Percentiles rank a stretch among this genome's conserved stretches.
phyloP scores from a whole-genome alignment of 116 monocot genomes.

The Cymodocea nodosa region DNA sequence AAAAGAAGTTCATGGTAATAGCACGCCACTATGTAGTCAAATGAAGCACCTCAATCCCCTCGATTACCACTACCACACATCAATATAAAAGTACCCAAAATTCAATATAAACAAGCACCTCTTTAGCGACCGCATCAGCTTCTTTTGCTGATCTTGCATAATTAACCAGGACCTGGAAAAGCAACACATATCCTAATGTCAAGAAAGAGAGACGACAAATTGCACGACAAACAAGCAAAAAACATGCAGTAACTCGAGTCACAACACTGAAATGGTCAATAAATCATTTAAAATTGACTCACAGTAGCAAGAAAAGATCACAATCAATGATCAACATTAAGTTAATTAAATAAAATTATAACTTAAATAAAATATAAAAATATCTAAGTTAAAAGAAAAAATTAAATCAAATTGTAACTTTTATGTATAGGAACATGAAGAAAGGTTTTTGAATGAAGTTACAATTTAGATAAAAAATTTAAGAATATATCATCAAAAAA shows the following conservation, averaged over 20 bases:
- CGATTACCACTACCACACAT: background rate
- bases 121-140: conserved; percentile 66
- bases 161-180: conserved; percentile 67
- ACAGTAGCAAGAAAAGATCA: background rate
- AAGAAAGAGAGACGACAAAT: background rate
- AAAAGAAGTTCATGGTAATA: background rate
- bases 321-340: background rate
- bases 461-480: too few species aligned
- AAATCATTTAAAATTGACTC: background rate
- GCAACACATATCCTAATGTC: background rate
- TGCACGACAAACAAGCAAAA: background rate
- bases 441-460: too few species aligned
- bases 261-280: background rate
- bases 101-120: conserved; percentile 24
- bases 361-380: too few species aligned
- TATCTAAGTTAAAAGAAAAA: too few species aligned
- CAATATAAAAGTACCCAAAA: too few species aligned
- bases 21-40: background rate
- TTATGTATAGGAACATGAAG: too few species aligned
- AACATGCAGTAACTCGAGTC: background rate
- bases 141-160: conserved; percentile 78
- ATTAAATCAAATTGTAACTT: too few species aligned
- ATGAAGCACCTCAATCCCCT: background rate
- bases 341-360: too few species aligned
- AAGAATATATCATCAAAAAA: too few species aligned